phyloP scores from a whole-genome alignment of 169 alveolate genomes.

The Theileria annulata region DNA sequence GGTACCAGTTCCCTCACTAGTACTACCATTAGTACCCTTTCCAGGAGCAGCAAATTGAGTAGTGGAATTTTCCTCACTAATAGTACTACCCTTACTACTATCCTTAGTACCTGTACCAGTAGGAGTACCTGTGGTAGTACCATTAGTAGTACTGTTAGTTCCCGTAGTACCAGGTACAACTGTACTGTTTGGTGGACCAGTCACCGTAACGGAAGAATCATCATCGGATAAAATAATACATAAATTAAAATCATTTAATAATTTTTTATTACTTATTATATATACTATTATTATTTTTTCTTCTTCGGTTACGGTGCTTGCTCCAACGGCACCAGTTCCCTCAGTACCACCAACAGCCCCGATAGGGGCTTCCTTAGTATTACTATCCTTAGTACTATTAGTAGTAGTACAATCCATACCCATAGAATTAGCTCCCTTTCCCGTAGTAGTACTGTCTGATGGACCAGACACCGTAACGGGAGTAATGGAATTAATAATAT shows the following conservation, averaged over 20 bases:
- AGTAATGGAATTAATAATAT: too few species aligned
- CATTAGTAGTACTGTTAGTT: background rate
- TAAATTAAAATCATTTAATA: conserved; percentile 27
- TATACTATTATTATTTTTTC: conserved; percentile 4
- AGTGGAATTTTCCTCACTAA: too few species aligned
- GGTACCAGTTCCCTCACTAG: background rate
- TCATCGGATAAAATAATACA: conserved; percentile 18
- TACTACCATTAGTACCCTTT: background rate
- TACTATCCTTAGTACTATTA: background rate
- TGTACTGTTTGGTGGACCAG: background rate
- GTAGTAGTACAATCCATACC: background rate
- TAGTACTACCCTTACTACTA: background rate
- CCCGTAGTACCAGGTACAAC: background rate
- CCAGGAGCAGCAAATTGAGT: too few species aligned
- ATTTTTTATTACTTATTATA: conserved; percentile 10
- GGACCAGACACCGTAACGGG: background rate
- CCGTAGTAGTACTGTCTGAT: background rate
- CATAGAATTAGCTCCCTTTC: background rate
- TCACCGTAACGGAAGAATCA: background rate
- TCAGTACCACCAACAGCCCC: background rate
- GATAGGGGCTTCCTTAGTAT: background rate
- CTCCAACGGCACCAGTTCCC: background rate
- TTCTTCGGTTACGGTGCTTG: too few species aligned
- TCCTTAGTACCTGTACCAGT: background rate
- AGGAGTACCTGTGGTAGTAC: background rate